A percentile compares a stretch with the other conserved stretches of the same genome.
Conservation (phyloP, 306 rosid species). For the Begonia peltatifolia region DNA sequence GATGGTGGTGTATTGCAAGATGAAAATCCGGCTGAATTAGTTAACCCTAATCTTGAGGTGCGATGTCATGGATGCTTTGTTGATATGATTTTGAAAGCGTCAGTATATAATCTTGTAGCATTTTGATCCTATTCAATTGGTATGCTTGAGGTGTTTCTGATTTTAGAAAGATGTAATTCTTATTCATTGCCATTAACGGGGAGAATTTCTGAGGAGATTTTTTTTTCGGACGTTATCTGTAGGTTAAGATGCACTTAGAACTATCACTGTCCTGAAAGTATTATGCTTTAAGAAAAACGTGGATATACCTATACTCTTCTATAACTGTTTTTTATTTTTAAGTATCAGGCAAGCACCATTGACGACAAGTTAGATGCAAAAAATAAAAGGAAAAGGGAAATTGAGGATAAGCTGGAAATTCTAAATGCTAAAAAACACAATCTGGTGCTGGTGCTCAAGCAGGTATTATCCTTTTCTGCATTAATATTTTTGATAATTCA, state of each 20-base stretch:
- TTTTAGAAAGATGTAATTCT: no score
- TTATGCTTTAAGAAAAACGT: no score
- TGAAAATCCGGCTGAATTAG: conserved; percentile 20
- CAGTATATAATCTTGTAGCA: no score
- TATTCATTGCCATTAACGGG: no score
- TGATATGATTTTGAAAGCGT: background rate
- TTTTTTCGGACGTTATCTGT: background rate
- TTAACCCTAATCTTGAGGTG: conserved; percentile 31
- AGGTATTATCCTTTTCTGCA: conserved; percentile 32
- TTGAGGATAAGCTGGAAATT: conserved; percentile 58
- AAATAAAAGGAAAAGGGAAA: conserved; percentile 58
- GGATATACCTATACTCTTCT: background rate
- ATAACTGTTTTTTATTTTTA: background rate
- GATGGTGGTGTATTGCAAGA: conserved; percentile 12
- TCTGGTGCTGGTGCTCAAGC: conserved; percentile 72
- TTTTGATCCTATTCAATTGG: no score
- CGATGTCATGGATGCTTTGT: background rate
- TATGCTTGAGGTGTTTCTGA: no score
- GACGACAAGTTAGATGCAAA: conserved; percentile 28
- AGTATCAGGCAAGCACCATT: conserved; percentile 26
- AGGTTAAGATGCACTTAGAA: no score
- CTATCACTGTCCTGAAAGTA: no score
- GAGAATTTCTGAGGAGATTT: no score
- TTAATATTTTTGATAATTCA: background rate
- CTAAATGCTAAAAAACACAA: conserved; percentile 73